These are phyloP conservation scores for Epichloe bromicola DNA, from an alignment of 2,329 filamentous ascomycete species.

Conservation along the genomic window DNA sequence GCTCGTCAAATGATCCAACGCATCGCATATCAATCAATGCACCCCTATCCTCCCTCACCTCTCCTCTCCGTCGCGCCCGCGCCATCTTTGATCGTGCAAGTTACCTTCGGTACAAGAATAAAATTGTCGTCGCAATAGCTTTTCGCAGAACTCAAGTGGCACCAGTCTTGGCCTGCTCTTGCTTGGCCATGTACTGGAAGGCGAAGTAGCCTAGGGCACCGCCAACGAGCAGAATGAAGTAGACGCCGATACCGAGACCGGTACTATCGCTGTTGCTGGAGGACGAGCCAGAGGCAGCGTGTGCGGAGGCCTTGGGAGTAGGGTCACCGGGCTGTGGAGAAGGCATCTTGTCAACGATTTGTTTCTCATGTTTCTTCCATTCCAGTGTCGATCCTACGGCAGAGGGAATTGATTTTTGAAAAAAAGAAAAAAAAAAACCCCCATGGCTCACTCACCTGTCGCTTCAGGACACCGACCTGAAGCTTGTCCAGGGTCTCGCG, in stretches of 20 bases:
- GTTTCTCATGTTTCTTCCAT: background rate
- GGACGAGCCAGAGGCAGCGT: constrained; percentile 35
- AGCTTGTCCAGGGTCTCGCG: constrained; percentile 80
- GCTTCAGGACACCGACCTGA: constrained; percentile 65
- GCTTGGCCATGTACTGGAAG: constrained; percentile 64
- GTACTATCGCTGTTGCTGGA: constrained; percentile 34
- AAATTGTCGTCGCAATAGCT: background rate
- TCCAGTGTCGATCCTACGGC: background rate
- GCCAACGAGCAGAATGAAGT: constrained; percentile 67
- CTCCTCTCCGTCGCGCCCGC: background rate
- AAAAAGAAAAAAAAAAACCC: no score
- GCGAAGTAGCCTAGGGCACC: constrained; percentile 64
- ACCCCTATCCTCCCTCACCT: background rate
- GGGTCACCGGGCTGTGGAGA: constrained; percentile 59
- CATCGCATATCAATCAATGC: background rate
- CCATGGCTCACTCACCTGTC: constrained; percentile 46
- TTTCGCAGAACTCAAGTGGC: background rate
- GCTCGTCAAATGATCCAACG: background rate
- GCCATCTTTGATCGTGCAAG: background rate
- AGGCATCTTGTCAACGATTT: background rate
- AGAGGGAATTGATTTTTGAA: background rate
- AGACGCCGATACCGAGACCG: constrained; percentile 64
- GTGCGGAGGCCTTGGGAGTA: constrained; percentile 46
- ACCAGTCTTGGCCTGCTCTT: constrained; percentile 19
- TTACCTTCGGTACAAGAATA: background rate